Base-by-base conservation (phyloP, 306 rosid genomes). In the Rosa lucieae region DNA sequence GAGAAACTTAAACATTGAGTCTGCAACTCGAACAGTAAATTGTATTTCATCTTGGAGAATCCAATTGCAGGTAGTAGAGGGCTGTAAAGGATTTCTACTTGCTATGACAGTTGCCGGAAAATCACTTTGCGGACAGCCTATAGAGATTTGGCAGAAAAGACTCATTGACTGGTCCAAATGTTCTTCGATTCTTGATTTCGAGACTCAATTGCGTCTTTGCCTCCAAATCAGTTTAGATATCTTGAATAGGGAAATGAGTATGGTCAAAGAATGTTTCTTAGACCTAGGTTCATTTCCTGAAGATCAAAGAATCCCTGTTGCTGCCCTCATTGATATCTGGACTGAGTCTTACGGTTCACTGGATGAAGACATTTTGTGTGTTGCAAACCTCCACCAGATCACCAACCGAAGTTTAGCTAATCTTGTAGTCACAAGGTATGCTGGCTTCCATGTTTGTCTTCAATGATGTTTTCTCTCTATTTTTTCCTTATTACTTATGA, bases 251-350 rank as follows among this genome's bases (percentile, higher is more conserved):
- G 26, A 78, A 9, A 79, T 67, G 75, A 39, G 32, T 8, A 21
- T 37, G 6, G 53, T 48, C 77, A 86, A 69, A 83, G 83, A 91
- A 46, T 77, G 90, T 79, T 89, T 92, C 85, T 17, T 55, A 76
- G 91, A 92, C 82, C 78, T 92, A 13, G 80, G 87, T 74, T 83
- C 80, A 23, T 92, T 92, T 81, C 97, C 94, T 13, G 88, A 87
- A 71, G 91, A 78, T 44, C 90, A 88, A 47, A 88, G 84, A 81
- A 92, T 90, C 59, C 85, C 89, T 51, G 88, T 73, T 26, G 56
- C 88, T 63, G 80, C 87, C 37, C 89, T 92, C 65, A 63, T 92
- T 70, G 92, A 90, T 85, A 87, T 90, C 47, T 90, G 89, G 88
- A 74, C 81, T 18, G 91, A 87, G 75, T 63, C 86, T 62, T 80